Evolutionary conservation across 441 rosid genomes (phyloP), one percentile per base, ranked within the genome.

Genomic region (Croton laevigatus): DNA sequence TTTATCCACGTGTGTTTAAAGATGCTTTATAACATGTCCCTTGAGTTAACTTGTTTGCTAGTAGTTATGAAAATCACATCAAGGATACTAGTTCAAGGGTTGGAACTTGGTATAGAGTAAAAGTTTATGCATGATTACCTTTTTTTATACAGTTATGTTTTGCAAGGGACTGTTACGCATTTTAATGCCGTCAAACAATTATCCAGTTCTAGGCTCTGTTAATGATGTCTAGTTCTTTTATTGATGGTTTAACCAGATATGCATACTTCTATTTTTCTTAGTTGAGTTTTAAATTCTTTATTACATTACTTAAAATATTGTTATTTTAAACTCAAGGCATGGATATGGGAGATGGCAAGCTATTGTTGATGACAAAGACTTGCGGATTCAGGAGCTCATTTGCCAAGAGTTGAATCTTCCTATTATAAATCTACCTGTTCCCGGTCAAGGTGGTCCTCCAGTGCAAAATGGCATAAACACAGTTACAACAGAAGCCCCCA

Each of bases 281-380:
- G 7, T 66, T 8, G 9, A 53, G 42, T 17, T 57, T 62, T 59
- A 55, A 16, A 17, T 32, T 61, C 57, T 62, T 53, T 61, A 9
- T 51, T 45, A 62, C 66, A 16, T 48, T 71, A 64, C 70, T 73
- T 54, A 14, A 16, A 48, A 58, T 53, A 58, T 67, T 70, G 37
- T 62, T 71, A 27, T 62, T 75, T 73, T 68, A 69, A 65, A 73
- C 71, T 67, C 66, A 65, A 95, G 99, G 91, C 99, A 96, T 78
- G 99, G 99, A 62, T 96, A 93, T 61, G 99, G 99, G 81, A 88
- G 95, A 80, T 93, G 99, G 99, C 99, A 93, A 86, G 97, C 98
- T 53, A 96, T 96, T 71, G 91, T 93, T 71, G 98, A 96, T 81
- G 97, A 96, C 81, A 89, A 85, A 81, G 99, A 87, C 71, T 76